These are phyloP conservation scores for Mycotypha africana DNA, from an alignment of 371 early-diverging fungal genomes.

Conservation along the genomic window DNA sequence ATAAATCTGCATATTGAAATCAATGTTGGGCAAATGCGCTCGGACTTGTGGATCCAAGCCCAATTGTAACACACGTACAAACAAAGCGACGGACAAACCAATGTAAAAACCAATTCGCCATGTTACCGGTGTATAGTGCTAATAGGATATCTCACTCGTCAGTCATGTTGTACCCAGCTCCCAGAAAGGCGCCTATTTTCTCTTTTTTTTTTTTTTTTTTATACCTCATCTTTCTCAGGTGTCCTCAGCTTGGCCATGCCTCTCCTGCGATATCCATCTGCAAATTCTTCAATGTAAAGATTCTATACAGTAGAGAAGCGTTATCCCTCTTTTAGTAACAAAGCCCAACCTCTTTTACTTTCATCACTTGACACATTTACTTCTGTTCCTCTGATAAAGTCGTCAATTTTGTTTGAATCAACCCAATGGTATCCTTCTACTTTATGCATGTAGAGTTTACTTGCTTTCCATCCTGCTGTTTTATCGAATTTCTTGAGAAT, in stretches of 20 bases:
- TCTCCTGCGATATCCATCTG: slow-evolving; percentile 56
- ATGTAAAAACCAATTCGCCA: slow-evolving; percentile 54
- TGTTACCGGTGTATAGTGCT: slow-evolving; percentile 24
- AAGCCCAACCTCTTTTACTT: too few relatives aligned
- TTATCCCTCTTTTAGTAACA: too few relatives aligned
- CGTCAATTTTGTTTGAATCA: slow-evolving; percentile 46
- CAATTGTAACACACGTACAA: slow-evolving; percentile 22
- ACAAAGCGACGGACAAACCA: slow-evolving; percentile 50
- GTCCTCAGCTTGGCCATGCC: slow-evolving; percentile 68
- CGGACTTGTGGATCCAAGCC: slow-evolving; percentile 7
- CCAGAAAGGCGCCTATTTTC: not conserved
- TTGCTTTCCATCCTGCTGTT: slow-evolving; percentile 45
- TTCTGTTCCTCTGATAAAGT: slow-evolving; percentile 55
- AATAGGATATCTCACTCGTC: too few relatives aligned
- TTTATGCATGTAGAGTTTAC: slow-evolving; percentile 42
- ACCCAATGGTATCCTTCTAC: slow-evolving; percentile 55
- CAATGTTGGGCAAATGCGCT: slow-evolving; percentile 16
- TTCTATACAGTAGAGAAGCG: too few relatives aligned
- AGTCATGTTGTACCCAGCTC: too few relatives aligned
- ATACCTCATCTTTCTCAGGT: slow-evolving; percentile 40
- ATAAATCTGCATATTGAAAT: slow-evolving; percentile 60
- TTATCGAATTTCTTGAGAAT: slow-evolving; percentile 79
- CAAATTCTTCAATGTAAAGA: slow-evolving; percentile 57
- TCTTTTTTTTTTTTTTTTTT: not conserved
- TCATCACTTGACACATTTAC: too few relatives aligned